Conservation (phyloP, 164 flowering plant genomes). For the Chimonanthus salicifolius region DNA sequence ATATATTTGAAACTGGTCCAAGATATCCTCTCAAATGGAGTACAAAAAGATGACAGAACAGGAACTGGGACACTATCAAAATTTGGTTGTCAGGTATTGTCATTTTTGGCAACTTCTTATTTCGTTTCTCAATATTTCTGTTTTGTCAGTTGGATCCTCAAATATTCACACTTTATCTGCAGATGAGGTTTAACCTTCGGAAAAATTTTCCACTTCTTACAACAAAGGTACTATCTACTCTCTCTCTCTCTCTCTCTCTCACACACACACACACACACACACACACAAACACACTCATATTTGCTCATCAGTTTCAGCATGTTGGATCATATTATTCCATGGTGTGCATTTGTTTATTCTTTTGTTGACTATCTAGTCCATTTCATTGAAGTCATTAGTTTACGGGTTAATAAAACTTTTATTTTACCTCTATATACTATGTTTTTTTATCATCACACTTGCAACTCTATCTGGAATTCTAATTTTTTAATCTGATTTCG, state of each 20-base stretch:
- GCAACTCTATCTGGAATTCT: neutral
- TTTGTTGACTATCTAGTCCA: neutral
- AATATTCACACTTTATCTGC: conserved; percentile 8
- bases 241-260: neutral
- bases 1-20: conserved; percentile 63
- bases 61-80: conserved; percentile 93
- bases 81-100: conserved; percentile 91
- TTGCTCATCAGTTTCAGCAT: neutral
- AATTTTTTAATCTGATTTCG: neutral
- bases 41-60: conserved; percentile 71
- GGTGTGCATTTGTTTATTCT: neutral
- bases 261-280: too few species aligned
- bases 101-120: neutral
- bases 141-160: too few species aligned
- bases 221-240: conserved; percentile 56
- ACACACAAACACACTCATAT: too few species aligned
- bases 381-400: neutral
- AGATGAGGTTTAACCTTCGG: conserved; percentile 92
- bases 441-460: neutral
- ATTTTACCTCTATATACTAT: too few species aligned
- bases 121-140: too few species aligned
- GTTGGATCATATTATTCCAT: neutral
- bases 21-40: conserved; percentile 70
- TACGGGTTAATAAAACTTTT: too few species aligned
- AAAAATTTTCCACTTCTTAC: conserved; percentile 86